phyloP scores from a whole-genome alignment of 1,284 basidiomycete species.

The Veloboletus limbatus region DNA sequence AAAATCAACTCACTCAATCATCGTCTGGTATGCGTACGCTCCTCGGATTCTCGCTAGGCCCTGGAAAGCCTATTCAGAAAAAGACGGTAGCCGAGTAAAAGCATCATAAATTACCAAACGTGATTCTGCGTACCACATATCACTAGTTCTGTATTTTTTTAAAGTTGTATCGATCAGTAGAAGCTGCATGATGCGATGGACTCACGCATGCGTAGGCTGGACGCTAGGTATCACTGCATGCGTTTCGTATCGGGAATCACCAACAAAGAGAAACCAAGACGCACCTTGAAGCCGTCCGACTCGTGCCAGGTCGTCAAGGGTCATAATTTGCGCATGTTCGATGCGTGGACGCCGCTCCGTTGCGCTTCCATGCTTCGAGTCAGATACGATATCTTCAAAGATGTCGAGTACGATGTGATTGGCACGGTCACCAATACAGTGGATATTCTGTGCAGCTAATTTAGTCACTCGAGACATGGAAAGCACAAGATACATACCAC shows the following conservation, averaged over 20 bases:
- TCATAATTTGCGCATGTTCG: constrained; percentile 91
- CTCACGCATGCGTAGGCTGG: constrained; percentile 89
- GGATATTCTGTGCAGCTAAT: constrained; percentile 61
- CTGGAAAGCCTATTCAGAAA: constrained; percentile 36
- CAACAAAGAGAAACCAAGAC: constrained; percentile 19
- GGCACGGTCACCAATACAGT: constrained; percentile 90
- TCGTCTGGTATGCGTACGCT: constrained; percentile 85
- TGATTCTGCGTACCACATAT: constrained; percentile 88
- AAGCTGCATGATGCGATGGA: background rate
- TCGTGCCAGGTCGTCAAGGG: constrained; percentile 63
- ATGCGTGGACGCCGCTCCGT: constrained; percentile 67
- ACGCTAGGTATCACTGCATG: constrained; percentile 81
- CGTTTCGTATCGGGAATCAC: background rate
- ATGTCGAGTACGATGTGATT: constrained; percentile 81
- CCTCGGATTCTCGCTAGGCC: constrained; percentile 78
- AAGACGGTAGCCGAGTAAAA: background rate
- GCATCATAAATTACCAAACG: constrained; percentile 55
- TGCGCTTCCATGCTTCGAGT: constrained; percentile 33
- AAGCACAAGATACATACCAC: constrained; percentile 45
- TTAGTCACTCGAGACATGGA: background rate
- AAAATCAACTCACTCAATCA: constrained; percentile 55
- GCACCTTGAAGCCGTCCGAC: constrained; percentile 70
- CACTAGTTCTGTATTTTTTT: constrained; percentile 59
- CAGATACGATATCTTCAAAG: constrained; percentile 55
- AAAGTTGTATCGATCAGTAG: background rate